Conservation (phyloP, 495 filamentous ascomycete species). For the Penicillium daleae region DNA sequence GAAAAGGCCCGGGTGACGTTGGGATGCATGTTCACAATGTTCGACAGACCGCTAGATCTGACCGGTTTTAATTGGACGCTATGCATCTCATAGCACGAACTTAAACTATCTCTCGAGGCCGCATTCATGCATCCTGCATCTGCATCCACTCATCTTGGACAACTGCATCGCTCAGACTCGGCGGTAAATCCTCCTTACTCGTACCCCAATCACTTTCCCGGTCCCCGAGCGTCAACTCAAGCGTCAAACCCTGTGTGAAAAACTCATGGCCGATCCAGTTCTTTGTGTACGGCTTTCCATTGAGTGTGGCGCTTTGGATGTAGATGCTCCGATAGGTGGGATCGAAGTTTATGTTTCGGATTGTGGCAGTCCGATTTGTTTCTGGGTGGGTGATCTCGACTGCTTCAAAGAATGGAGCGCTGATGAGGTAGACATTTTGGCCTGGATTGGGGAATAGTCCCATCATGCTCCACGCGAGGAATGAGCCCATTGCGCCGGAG, state of each 20-base stretch:
- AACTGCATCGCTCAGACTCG: constrained; percentile 37
- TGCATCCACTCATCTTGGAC: constrained; percentile 12
- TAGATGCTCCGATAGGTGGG: constrained; percentile 60
- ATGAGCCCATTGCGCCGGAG: constrained; percentile 64
- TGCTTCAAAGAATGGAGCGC: constrained; percentile 64
- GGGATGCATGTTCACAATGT: neutral
- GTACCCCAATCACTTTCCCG: constrained; percentile 74
- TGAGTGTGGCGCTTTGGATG: constrained; percentile 71
- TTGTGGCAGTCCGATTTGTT: constrained; percentile 63
- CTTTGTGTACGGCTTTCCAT: constrained; percentile 65
- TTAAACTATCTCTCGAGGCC: neutral
- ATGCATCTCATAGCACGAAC: neutral
- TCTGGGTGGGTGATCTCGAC: constrained; percentile 63
- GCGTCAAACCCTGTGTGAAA: constrained; percentile 69
- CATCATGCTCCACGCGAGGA: constrained; percentile 63
- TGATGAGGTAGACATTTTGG: constrained; percentile 75
- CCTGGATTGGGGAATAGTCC: constrained; percentile 62
- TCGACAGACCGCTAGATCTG: constrained; percentile 10
- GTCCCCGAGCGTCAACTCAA: constrained; percentile 66
- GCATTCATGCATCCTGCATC: constrained; percentile 2
- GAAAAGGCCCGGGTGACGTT: neutral
- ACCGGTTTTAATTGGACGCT: constrained; percentile 1
- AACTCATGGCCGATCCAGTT: constrained; percentile 79
- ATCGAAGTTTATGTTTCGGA: constrained; percentile 65
- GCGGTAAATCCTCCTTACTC: constrained; percentile 64